A percentile compares a stretch with the other conserved stretches of the same genome.
phyloP scores from a whole-genome alignment of 257 asterid species.

The Scutellaria baicalensis region DNA sequence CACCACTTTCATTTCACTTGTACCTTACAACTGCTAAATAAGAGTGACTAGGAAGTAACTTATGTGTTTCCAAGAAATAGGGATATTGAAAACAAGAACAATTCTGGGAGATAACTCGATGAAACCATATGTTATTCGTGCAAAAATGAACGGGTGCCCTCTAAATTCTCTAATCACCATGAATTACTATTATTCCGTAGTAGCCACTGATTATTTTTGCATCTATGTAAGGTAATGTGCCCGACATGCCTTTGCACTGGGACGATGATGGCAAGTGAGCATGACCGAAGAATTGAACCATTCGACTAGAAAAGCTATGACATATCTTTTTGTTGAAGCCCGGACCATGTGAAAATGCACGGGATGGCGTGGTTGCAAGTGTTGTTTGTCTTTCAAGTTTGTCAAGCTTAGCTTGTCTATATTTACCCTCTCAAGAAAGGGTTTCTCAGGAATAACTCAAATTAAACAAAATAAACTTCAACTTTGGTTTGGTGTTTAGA shows the following conservation, averaged over 20 bases:
- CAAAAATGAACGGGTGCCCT: background rate
- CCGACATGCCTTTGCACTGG: slow-evolving; percentile 97
- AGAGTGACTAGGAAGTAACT: background rate
- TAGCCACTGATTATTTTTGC: background rate
- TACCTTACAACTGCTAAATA: background rate
- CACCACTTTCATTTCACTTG: too few relatives aligned
- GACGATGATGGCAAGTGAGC: slow-evolving; percentile 96
- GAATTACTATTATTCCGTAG: background rate
- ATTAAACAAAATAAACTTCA: background rate
- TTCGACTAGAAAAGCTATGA: slow-evolving; percentile 41
- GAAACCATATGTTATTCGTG: background rate
- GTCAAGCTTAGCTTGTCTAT: background rate
- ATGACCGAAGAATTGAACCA: slow-evolving; percentile 82
- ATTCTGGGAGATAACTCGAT: too few relatives aligned
- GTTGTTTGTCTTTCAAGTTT: background rate
- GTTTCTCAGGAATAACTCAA: background rate
- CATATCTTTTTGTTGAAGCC: background rate
- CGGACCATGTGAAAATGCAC: background rate
- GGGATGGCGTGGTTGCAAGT: background rate
- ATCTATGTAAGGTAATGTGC: slow-evolving; percentile 62
- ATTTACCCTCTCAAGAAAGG: background rate
- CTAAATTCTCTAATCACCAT: background rate
- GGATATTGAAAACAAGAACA: background rate
- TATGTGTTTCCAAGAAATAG: background rate
- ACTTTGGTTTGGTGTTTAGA: background rate